These are phyloP conservation scores for Amaranthus hypochondriacus DNA, from an alignment of 148 eudicot species.

Conservation along the genomic window DNA sequence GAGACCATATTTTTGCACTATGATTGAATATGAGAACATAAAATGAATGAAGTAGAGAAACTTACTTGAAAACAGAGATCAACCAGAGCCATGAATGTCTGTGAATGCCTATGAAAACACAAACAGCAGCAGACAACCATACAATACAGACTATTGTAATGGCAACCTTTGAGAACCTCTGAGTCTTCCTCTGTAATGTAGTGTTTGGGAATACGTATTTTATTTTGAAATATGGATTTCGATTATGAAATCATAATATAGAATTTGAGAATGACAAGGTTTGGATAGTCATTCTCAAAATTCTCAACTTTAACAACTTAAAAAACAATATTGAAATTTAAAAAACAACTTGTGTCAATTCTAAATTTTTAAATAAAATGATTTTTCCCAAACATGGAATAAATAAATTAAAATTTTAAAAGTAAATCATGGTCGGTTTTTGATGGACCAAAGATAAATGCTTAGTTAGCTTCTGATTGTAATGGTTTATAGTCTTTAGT, in stretches of 20 bases:
- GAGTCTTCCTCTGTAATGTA: constrained; percentile 52
- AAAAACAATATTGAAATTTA: neutral
- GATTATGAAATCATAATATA: too few relatives aligned
- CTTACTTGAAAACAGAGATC: constrained; percentile 61
- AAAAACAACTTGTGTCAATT: neutral
- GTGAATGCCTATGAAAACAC: constrained; percentile 51
- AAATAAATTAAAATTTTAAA: too few relatives aligned
- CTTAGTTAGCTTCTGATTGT: too few relatives aligned
- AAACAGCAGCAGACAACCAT: constrained; percentile 57
- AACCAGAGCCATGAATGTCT: constrained; percentile 70
- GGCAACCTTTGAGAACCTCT: constrained; percentile 57
- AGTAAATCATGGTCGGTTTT: too few relatives aligned
- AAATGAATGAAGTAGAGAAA: constrained; percentile 1
- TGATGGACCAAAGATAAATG: too few relatives aligned
- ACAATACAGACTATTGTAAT: constrained; percentile 38
- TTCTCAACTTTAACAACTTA: neutral
- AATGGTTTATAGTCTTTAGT: too few relatives aligned
- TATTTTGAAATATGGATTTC: too few relatives aligned
- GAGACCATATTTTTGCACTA: neutral
- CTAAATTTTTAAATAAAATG: too few relatives aligned
- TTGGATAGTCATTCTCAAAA: too few relatives aligned
- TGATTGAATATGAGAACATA: neutral
- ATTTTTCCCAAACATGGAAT: too few relatives aligned
- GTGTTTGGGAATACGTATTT: neutral
- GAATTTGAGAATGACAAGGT: too few relatives aligned